phyloP scores from a whole-genome alignment of 192 early-diverging fungal species.

The Kickxella alabastrina region DNA sequence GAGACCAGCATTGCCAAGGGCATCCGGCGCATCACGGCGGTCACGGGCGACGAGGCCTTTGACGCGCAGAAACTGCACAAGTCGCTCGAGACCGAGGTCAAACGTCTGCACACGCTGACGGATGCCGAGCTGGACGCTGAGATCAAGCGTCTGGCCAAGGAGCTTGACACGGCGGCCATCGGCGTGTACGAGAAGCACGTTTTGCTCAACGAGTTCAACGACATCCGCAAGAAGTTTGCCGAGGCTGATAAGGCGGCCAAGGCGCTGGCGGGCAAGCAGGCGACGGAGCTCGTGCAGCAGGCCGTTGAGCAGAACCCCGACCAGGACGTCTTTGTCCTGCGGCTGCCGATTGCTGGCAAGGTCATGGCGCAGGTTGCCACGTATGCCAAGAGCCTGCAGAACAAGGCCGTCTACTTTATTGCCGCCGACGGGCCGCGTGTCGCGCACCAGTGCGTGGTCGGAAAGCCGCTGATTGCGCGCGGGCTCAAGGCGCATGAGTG shows the following conservation, averaged over 20 bases:
- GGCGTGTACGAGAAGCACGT: slow-evolving; percentile 75
- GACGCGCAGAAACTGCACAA: slow-evolving; percentile 65
- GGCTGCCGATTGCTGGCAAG: slow-evolving; percentile 74
- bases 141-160: slow-evolving; percentile 75
- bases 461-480: slow-evolving; percentile 66
- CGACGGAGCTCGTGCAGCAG: slow-evolving; percentile 69
- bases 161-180: slow-evolving; percentile 73
- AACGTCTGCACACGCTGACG: slow-evolving; percentile 54
- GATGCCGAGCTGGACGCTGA: slow-evolving; percentile 66
- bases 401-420: slow-evolving; percentile 85
- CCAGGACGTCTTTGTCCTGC: slow-evolving; percentile 49
- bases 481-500: slow-evolving; percentile 90
- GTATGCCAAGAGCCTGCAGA: slow-evolving; percentile 72
- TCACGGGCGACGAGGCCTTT: slow-evolving; percentile 89
- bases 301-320: slow-evolving; percentile 67
- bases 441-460: slow-evolving; percentile 77
- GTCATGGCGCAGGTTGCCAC: slow-evolving; percentile 75
- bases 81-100: slow-evolving; percentile 65
- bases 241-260: slow-evolving; percentile 89
- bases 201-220: slow-evolving; percentile 67
- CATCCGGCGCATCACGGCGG: slow-evolving; percentile 89
- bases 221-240: slow-evolving; percentile 76
- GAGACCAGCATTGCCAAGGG: slow-evolving; percentile 94
- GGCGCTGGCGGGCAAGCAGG: slow-evolving; percentile 78
- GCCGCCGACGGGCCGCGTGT: slow-evolving; percentile 75